Evolutionary conservation across 805 yeast species (phyloP), one percentile per base, ranked within the genome.

Genomic region (Cyberlindnera nakhonratchasimensis): DNA sequence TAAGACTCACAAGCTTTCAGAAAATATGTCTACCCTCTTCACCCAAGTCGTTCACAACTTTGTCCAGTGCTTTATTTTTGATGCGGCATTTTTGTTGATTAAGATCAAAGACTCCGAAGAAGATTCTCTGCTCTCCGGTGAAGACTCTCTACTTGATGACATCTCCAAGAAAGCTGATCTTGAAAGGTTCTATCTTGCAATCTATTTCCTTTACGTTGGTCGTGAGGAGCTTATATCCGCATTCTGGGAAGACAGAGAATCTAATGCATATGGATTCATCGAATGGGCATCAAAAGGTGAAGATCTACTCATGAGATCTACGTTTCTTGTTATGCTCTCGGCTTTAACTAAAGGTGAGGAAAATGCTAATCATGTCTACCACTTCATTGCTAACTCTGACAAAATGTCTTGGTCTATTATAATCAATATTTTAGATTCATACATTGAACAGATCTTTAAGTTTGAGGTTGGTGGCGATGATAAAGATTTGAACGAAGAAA

Each of bases 251-350:
- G 86, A 83, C 48, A 67, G 75, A 16, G 79, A 74, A 40, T 75
- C 82, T 12, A 80, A 80, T 43, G 69, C 87, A 2, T 72, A 77
- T 55, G 97, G 96, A 0, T 90, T 93, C 51, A 69, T 91, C 30
- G 77, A 77, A 42, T 93, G 98, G 98, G 95, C 95, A 0, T 71
- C 93, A 2, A 79, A 78, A 45, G 80, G 86, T 54, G 88, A 81
- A 47, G 87, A 87, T 13, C 82, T 91, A 9, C 68, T 88, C 37
- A 86, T 89, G 67, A 77, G 87, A 39, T 84, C 98, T 0, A 77
- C 95, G 0, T 88, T 82, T 54, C 79, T 90, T 50, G 71, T 87
- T 43, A 75, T 91, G 72, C 67, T 91, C 43, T 80, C 95, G 3
- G 82, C 93, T 6, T 67, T 91, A 29, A 72, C 93, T 0, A 70